These are phyloP conservation scores for Komagataea norvegica DNA, from an alignment of 1,139 yeast species.

Conservation along the genomic window DNA sequence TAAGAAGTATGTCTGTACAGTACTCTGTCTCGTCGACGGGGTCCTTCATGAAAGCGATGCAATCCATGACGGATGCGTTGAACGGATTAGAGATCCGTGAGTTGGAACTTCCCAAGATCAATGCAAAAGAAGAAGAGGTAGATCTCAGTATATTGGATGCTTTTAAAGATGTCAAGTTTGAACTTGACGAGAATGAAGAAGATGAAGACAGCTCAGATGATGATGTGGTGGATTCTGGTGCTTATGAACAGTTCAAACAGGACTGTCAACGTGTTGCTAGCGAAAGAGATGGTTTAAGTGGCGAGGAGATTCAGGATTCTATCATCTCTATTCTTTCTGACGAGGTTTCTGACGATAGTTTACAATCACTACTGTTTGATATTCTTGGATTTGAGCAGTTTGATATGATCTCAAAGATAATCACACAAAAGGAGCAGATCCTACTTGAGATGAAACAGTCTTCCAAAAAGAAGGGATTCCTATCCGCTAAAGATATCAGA, in stretches of 20 bases:
- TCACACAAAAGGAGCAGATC: slow-evolving; percentile 45
- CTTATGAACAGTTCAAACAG: slow-evolving; percentile 11
- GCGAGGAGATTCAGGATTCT: slow-evolving; percentile 21
- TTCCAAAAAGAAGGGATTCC: slow-evolving; percentile 28
- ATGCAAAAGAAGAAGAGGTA: slow-evolving; percentile 21
- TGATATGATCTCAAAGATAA: slow-evolving; percentile 64
- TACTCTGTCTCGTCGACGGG: slow-evolving; percentile 60
- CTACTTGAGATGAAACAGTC: slow-evolving; percentile 23
- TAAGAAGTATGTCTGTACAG: slow-evolving; percentile 35
- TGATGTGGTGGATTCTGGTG: slow-evolving; percentile 7
- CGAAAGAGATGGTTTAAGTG: slow-evolving; percentile 20
- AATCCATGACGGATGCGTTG: slow-evolving; percentile 50
- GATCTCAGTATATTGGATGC: slow-evolving; percentile 30
- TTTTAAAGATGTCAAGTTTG: slow-evolving; percentile 33
- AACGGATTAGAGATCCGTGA: slow-evolving; percentile 30
- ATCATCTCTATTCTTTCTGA: slow-evolving; percentile 28
- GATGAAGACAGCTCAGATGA: slow-evolving; percentile 17
- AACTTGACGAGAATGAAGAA: slow-evolving; percentile 26
- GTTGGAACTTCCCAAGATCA: slow-evolving; percentile 27
- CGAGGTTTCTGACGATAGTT: slow-evolving; percentile 28
- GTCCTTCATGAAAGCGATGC: slow-evolving; percentile 78
- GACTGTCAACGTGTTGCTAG: slow-evolving; percentile 22
- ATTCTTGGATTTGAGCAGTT: slow-evolving; percentile 81
- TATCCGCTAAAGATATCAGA: slow-evolving; percentile 55
- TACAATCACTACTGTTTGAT: slow-evolving; percentile 52